phyloP scores from a whole-genome alignment of 129 eudicot genomes.

The Chrysanthemum lavandulifolium region DNA sequence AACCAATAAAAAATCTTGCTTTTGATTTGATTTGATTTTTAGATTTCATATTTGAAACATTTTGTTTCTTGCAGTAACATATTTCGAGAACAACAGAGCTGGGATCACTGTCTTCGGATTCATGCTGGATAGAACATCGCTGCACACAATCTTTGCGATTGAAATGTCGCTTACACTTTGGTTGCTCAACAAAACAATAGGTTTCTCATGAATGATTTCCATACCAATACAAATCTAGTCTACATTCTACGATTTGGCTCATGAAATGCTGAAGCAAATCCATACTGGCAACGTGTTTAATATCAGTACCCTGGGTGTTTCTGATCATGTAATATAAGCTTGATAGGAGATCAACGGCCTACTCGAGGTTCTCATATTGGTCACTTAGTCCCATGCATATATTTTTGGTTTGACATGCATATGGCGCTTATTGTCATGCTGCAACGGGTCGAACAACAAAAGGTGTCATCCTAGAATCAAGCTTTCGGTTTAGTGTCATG shows the following conservation, averaged over 20 bases:
- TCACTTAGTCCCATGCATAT: neutral
- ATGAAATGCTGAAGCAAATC: constrained; percentile 6
- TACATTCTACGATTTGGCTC: neutral
- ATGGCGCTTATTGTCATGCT: constrained; percentile 16
- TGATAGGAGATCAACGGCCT: neutral
- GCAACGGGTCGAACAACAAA: neutral
- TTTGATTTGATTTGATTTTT: neutral
- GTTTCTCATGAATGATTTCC: constrained; percentile 41
- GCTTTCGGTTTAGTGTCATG: neutral
- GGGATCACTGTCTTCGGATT: constrained; percentile 91
- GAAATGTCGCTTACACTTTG: constrained; percentile 79
- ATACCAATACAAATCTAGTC: constrained; percentile 2
- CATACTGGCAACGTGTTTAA: neutral
- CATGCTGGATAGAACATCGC: constrained; percentile 75
- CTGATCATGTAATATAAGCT: constrained; percentile 11
- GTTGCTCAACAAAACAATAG: constrained; percentile 78
- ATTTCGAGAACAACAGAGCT: constrained; percentile 83
- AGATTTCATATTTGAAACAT: neutral
- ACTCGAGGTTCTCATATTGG: neutral
- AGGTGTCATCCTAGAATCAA: constrained; percentile 19
- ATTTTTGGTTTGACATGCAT: neutral
- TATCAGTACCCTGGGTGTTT: neutral
- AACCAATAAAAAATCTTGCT: neutral
- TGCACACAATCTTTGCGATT: constrained; percentile 65
- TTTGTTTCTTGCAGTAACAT: constrained; percentile 64